Percentiles rank a stretch among this genome's conserved stretches.
Conservation (phyloP, 2,329 filamentous ascomycete species). For the Lomentospora prolificans region DNA sequence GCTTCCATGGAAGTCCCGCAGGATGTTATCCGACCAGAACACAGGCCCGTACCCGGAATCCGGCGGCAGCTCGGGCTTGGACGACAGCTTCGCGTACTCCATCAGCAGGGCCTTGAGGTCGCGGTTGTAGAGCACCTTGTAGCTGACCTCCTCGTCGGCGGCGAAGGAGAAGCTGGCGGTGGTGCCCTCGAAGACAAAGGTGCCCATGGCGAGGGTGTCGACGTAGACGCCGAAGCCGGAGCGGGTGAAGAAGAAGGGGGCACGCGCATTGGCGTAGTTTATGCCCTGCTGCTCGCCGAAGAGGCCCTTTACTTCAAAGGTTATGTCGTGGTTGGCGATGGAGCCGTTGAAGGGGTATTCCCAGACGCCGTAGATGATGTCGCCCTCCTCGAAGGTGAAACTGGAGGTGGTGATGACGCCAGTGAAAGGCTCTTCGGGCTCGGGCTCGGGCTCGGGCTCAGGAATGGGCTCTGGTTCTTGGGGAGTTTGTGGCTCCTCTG, state of each 20-base stretch:
- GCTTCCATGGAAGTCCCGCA: not conserved
- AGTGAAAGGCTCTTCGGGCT: not conserved
- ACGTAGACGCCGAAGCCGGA: slow-evolving; percentile 4
- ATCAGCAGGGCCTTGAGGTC: not conserved
- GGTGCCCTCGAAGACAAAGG: not conserved
- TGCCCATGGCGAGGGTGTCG: slow-evolving; percentile 2
- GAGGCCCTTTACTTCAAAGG: not conserved
- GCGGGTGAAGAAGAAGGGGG: slow-evolving; percentile 1
- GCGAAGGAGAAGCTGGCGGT: not conserved
- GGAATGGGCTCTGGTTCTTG: not conserved
- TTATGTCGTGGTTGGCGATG: not conserved
- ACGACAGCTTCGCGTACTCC: not conserved
- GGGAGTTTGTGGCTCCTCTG: not conserved
- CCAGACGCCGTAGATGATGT: not conserved
- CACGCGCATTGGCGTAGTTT: slow-evolving; percentile 1
- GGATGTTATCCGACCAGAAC: not conserved
- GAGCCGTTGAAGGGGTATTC: not conserved
- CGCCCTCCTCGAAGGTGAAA: not conserved
- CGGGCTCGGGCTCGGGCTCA: not conserved
- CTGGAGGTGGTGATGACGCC: not conserved
- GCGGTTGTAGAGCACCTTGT: not conserved
- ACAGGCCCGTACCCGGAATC: not conserved
- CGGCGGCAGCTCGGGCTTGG: not conserved
- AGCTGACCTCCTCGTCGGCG: slow-evolving; percentile 1
- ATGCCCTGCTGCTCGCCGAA: not conserved